Conservation (phyloP, 2,329 filamentous ascomycete species). For the Ascochyta koolunga region DNA sequence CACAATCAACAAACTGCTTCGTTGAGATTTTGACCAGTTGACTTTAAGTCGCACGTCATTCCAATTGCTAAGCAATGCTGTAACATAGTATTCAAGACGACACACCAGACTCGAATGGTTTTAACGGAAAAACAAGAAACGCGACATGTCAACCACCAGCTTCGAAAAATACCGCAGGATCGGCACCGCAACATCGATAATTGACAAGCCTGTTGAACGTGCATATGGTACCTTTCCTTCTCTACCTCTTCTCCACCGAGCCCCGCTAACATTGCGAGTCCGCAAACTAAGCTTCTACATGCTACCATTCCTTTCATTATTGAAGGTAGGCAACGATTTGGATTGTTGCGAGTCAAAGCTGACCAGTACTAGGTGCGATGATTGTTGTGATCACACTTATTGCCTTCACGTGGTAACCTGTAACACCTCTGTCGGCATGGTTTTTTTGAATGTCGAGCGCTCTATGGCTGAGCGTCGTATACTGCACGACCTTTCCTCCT, state of each 20-base stretch:
- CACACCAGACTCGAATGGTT: not conserved
- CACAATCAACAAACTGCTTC: too few relatives aligned
- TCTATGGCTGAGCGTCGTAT: conserved; percentile 52
- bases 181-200: not conserved
- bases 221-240: conserved; percentile 36
- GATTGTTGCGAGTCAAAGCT: not conserved
- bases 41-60: too few relatives aligned
- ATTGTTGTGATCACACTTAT: conserved; percentile 43
- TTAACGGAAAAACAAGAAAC: conserved; percentile 5
- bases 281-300: conserved; percentile 53
- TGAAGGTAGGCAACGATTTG: conserved; percentile 35
- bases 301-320: conserved; percentile 54
- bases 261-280: conserved; percentile 12
- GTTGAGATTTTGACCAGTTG: too few relatives aligned
- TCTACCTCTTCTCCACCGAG: not conserved
- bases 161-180: conserved; percentile 5
- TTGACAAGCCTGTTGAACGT: conserved; percentile 43
- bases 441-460: conserved; percentile 48
- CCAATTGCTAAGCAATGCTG: not conserved
- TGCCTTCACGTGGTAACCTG: conserved; percentile 46
- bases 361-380: conserved; percentile 20
- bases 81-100: not conserved
- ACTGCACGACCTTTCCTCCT: conserved; percentile 54
- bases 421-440: conserved; percentile 44
- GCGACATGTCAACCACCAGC: conserved; percentile 7